Evolutionary conservation across 78 protist species (phyloP), one percentile per base, ranked within the genome.

Genomic region (Protostelium mycophagum): DNA sequence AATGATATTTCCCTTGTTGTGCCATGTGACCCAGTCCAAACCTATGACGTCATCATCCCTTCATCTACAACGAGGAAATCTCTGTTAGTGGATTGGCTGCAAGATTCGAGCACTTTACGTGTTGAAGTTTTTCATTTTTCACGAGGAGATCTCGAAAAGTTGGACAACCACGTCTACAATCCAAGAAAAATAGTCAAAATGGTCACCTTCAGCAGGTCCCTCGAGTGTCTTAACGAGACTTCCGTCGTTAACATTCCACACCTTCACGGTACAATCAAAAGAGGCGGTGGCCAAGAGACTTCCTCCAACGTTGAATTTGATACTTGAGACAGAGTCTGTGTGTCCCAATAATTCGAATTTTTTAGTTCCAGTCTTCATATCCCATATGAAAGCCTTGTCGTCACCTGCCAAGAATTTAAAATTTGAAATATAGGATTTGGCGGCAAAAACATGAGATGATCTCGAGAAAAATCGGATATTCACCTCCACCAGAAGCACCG

Each of bases 261-360:
- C 73, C 29, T 84, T 86, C 34, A 91, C 93, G 9, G 84, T 0
- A 83, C 92, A 91, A 73, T 93, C 95, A 90, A 90, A 87, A 35
- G 91, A 95, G 83, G 94, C 96, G 38, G 96, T 95, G 37, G 96
- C 96, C 10, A 94, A 63, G 28, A 95, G 84, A 36, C 34, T 88
- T 35, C 95, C 95, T 37, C 88, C 94, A 87, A 85, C 37, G 84
- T 88, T 95, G 95, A 95, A 95, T 28, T 38, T 83, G 1, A 95
- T 63, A 23, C 87, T 28, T 1, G 89, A 28, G 34, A 95, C 87
- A 9, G 96, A 73, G 83, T 93, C 96, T 0, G 89, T 91, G 88
- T 95, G 96, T 25, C 96, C 96, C 84, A 84, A 38, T 25, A 95
- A 37, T 38, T 38, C 88, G 34, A 51, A 38, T 29, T 91, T 83